Evolutionary conservation across 2,329 filamentous ascomycete genomes (phyloP).

Genomic region (Colletotrichum sp.): DNA sequence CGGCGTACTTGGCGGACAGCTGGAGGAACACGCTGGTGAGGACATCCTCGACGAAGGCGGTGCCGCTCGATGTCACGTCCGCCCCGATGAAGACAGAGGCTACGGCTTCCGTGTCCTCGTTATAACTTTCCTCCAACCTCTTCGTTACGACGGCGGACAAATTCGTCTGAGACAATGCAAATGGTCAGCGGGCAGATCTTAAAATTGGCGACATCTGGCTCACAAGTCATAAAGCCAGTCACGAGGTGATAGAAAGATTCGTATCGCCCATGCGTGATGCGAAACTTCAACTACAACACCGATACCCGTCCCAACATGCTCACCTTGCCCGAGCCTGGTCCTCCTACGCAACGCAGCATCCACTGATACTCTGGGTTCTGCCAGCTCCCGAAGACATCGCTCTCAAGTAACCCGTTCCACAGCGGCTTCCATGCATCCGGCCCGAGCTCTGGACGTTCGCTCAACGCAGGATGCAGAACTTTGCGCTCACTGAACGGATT

Average conservation of each 20-base stretch:
- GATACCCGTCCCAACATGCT: not conserved
- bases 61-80: not conserved
- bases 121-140: not conserved
- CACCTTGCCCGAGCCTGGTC: constrained; percentile 11
- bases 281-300: not conserved
- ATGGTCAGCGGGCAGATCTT: not conserved
- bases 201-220: not conserved
- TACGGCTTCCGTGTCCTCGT: not conserved
- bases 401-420: not conserved
- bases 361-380: not conserved
- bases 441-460: not conserved
- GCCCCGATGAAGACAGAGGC: not conserved
- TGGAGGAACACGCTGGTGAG: not conserved
- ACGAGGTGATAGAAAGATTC: not conserved
- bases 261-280: not conserved
- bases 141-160: not conserved
- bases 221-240: not conserved
- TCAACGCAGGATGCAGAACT: not conserved
- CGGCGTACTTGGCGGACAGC: not conserved
- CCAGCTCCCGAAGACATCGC: not conserved
- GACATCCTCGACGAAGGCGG: not conserved
- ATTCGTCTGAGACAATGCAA: not conserved
- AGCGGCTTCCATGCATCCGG: not conserved
- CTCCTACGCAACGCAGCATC: not conserved
- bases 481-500: not conserved